phyloP scores from a whole-genome alignment of 208 protist species.

The Trypanosomatidae sp. region DNA sequence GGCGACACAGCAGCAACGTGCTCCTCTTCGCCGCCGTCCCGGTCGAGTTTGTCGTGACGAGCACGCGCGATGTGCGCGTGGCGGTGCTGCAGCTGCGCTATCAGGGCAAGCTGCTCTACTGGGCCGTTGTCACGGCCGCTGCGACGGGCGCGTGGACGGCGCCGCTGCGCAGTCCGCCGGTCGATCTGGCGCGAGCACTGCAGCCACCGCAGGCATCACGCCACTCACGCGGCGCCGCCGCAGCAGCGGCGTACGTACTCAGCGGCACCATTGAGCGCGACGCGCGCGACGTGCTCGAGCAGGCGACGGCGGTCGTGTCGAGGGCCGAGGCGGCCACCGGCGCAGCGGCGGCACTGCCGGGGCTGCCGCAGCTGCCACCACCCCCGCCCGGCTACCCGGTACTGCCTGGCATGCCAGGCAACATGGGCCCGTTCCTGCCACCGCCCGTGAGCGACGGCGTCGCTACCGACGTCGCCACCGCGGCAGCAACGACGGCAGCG shows the following conservation, averaged over 20 bases:
- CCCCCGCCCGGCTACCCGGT: constrained; percentile 12
- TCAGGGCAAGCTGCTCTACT: constrained; percentile 30
- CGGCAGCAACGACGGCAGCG: too few relatives aligned
- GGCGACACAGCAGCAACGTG: constrained; percentile 10
- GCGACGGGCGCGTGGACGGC: constrained; percentile 19
- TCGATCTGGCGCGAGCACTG: constrained; percentile 33
- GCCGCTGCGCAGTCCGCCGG: constrained; percentile 16
- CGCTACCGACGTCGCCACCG: background rate
- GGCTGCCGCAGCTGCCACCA: constrained; percentile 14
- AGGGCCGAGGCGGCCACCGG: too few relatives aligned
- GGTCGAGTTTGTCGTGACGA: constrained; percentile 30
- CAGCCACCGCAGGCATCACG: constrained; percentile 11
- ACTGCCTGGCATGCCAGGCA: constrained; percentile 35
- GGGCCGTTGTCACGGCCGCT: constrained; percentile 24
- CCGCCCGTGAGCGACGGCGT: constrained; percentile 1
- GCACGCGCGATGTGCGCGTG: constrained; percentile 26
- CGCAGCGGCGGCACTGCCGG: constrained; percentile 7
- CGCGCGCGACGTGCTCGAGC: constrained; percentile 15
- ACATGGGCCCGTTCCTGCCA: constrained; percentile 26
- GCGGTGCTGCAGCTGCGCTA: constrained; percentile 31
- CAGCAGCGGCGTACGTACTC: constrained; percentile 4
- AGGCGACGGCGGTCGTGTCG: constrained; percentile 18
- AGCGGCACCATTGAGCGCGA: constrained; percentile 18
- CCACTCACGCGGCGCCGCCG: too few relatives aligned
- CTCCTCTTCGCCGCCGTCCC: constrained; percentile 19